A percentile compares a stretch with the other conserved stretches of the same genome.
phyloP scores from a whole-genome alignment of 805 yeast species.

The Tanozyma kutaoensis region DNA sequence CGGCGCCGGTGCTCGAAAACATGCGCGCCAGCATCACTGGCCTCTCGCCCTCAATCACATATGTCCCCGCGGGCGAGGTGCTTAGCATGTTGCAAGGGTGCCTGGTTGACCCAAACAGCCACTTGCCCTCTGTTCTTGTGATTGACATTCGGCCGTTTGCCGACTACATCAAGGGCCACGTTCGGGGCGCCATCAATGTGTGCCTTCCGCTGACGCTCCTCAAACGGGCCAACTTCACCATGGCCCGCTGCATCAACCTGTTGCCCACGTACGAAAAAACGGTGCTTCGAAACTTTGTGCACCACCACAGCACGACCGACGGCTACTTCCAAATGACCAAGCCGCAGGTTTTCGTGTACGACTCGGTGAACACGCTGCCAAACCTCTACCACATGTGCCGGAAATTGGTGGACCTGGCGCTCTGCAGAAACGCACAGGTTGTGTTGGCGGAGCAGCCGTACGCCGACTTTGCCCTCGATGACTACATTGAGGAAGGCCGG shows the following conservation, averaged over 20 bases:
- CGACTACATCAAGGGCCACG: conserved; percentile 48
- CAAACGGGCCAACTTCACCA: conserved; percentile 59
- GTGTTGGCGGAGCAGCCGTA: too few relatives aligned
- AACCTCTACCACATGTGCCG: conserved; percentile 33
- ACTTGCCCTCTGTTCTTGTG: conserved; percentile 21
- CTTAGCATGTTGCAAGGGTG: conserved; percentile 4
- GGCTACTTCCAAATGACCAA: too few relatives aligned
- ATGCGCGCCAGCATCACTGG: conserved; percentile 10
- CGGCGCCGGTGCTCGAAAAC: conserved; percentile 9
- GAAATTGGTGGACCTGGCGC: conserved; percentile 29
- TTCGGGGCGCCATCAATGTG: conserved; percentile 54
- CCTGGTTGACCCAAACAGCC: conserved; percentile 1
- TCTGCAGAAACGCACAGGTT: too few relatives aligned
- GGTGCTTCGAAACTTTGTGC: conserved; percentile 23
- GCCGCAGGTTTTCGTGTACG: conserved; percentile 38
- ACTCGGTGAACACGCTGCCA: conserved; percentile 21
- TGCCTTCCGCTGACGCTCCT: conserved; percentile 85
- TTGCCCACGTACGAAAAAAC: conserved; percentile 39
- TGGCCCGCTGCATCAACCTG: conserved; percentile 49
- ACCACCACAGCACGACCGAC: conserved; percentile 6
- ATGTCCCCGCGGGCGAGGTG: conserved; percentile 6
- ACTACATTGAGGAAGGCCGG: too few relatives aligned
- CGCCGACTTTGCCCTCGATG: too few relatives aligned
- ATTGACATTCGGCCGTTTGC: conserved; percentile 76
- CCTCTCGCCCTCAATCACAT: conserved; percentile 10